A percentile compares a stretch with the other conserved stretches of the same genome.
phyloP scores from a whole-genome alignment of 352 stramenopile species.

The Globisporangium cystogenes region DNA sequence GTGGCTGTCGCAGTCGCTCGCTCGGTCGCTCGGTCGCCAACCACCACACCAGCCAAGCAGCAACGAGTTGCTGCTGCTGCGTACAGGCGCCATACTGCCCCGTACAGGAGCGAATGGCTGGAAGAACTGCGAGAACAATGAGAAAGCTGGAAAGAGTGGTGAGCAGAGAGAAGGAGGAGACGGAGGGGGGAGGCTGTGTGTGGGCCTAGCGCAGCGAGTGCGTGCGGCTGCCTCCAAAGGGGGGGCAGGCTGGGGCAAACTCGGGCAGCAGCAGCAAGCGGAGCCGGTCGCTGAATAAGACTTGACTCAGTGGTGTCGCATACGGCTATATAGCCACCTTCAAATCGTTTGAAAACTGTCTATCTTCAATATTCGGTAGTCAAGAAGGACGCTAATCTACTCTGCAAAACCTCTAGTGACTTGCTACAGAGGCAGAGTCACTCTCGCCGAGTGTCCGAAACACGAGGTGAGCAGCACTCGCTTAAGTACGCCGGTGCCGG shows the following conservation, averaged over 20 bases:
- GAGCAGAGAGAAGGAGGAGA: background rate
- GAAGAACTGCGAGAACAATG: background rate
- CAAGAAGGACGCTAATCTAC: no score
- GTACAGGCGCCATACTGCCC: background rate
- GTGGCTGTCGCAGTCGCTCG: background rate
- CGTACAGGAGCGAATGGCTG: background rate
- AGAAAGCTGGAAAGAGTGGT: background rate
- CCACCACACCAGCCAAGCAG: background rate
- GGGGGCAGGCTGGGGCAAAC: no score
- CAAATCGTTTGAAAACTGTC: no score
- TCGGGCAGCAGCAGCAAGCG: no score
- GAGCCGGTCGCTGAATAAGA: background rate
- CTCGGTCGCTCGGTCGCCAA: background rate
- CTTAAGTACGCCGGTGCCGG: background rate
- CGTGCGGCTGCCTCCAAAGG: no score
- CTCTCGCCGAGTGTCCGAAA: background rate
- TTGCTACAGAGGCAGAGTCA: background rate
- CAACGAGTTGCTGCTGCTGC: background rate
- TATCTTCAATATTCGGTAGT: no score
- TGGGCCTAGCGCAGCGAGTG: no score
- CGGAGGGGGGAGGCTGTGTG: background rate
- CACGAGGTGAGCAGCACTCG: background rate
- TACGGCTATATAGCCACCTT: background rate
- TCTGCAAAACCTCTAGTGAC: no score
- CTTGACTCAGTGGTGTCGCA: background rate